Evolutionary conservation across 2,329 filamentous ascomycete genomes (phyloP).

Genomic region (Ascochyta clinopodiicola): DNA sequence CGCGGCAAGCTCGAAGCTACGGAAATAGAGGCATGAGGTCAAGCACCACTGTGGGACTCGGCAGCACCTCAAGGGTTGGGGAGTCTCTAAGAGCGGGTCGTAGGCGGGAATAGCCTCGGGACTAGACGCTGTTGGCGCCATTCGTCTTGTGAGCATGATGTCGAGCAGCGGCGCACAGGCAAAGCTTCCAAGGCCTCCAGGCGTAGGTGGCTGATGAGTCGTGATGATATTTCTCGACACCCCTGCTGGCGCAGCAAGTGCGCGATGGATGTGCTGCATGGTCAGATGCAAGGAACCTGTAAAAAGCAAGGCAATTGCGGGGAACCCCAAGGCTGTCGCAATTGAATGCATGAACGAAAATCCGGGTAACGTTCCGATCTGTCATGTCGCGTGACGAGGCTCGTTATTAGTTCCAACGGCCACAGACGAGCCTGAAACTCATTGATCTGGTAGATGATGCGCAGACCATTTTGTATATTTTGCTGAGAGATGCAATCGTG

Average conservation of each 20-base stretch:
- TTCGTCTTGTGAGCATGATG: slow-evolving; percentile 33
- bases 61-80: slow-evolving; percentile 1
- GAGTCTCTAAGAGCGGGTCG: slow-evolving; percentile 16
- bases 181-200: slow-evolving; percentile 33
- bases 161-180: slow-evolving; percentile 41
- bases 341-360: slow-evolving; percentile 30
- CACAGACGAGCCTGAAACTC: slow-evolving; percentile 24
- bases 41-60: slow-evolving; percentile 18
- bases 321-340: slow-evolving; percentile 40
- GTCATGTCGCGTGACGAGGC: slow-evolving; percentile 34
- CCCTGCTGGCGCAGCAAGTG: slow-evolving; percentile 42
- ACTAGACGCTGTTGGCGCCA: slow-evolving; percentile 47
- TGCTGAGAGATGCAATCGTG: neutral
- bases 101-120: slow-evolving; percentile 44
- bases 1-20: slow-evolving; percentile 24
- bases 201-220: slow-evolving; percentile 39
- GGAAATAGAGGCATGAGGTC: slow-evolving; percentile 25
- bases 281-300: slow-evolving; percentile 49
- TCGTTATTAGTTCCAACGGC: slow-evolving; percentile 11
- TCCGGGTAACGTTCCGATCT: slow-evolving; percentile 17
- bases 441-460: slow-evolving; percentile 7
- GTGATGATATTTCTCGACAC: slow-evolving; percentile 25
- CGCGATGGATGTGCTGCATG: slow-evolving; percentile 43
- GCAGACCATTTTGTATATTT: neutral
- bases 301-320: slow-evolving; percentile 47